Evolutionary conservation across 1,139 yeast genomes (phyloP).

Genomic region (Tardiomyces blankii): DNA sequence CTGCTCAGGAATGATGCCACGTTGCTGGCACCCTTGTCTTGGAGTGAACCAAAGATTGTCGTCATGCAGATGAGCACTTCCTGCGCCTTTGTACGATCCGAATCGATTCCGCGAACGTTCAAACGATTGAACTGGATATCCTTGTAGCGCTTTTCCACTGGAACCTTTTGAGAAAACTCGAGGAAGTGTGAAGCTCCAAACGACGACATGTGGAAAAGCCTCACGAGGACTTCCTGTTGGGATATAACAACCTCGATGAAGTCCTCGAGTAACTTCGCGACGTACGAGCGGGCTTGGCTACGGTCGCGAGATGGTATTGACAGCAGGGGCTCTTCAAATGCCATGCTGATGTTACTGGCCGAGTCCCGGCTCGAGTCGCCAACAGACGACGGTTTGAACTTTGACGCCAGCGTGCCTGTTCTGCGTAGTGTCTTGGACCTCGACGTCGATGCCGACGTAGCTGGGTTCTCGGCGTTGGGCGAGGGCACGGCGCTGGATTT

Average conservation of each 20-base stretch:
- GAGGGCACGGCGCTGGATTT: neutral
- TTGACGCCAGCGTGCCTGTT: neutral
- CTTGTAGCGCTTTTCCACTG: constrained; percentile 21
- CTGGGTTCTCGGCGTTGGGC: neutral
- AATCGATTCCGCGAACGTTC: constrained; percentile 31
- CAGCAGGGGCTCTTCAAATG: neutral
- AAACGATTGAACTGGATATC: constrained; percentile 13
- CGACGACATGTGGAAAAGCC: constrained; percentile 56
- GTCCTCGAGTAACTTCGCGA: constrained; percentile 4
- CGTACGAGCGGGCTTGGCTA: neutral
- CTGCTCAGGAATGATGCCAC: constrained; percentile 23
- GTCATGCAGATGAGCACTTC: constrained; percentile 43
- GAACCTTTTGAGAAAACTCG: constrained; percentile 34
- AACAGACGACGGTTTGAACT: neutral
- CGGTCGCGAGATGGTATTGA: neutral
- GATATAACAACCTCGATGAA: constrained; percentile 29
- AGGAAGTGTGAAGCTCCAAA: constrained; percentile 36
- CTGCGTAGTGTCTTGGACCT: neutral
- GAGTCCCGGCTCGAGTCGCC: neutral
- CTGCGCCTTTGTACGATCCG: constrained; percentile 44
- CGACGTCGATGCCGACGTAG: neutral
- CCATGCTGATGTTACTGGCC: neutral
- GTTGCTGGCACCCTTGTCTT: constrained; percentile 33
- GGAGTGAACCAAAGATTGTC: constrained; percentile 42
- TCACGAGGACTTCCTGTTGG: constrained; percentile 55